Percentiles rank a stretch among this genome's conserved stretches.
phyloP scores from a whole-genome alignment of 169 alveolate species.

The Cryptosporidium baileyi region DNA sequence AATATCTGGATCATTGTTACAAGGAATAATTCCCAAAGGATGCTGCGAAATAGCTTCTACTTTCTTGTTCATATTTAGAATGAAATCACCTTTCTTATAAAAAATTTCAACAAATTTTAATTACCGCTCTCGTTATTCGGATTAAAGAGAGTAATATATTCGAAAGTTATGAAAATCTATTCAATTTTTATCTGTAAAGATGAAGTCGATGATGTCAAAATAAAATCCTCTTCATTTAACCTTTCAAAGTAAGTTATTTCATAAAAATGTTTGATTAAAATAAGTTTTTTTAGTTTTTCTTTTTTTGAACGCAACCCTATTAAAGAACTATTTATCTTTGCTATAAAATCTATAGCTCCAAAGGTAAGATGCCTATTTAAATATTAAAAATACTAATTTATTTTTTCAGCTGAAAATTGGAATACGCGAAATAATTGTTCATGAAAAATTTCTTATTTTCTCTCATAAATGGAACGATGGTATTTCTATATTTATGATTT shows the following conservation, averaged over 20 bases:
- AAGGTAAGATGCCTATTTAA: constrained; percentile 48
- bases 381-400: background rate
- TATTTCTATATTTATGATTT: constrained; percentile 7
- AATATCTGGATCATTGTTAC: constrained; percentile 54
- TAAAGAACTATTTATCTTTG: constrained; percentile 38
- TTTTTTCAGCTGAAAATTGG: constrained; percentile 9
- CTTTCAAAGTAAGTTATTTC: constrained; percentile 36
- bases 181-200: constrained; percentile 28
- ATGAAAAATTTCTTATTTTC: constrained; percentile 28
- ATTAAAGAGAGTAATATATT: too few relatives aligned
- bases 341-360: constrained; percentile 39
- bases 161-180: constrained; percentile 32
- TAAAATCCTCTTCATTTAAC: constrained; percentile 13
- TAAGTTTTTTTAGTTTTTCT: constrained; percentile 6
- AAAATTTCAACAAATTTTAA: background rate
- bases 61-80: constrained; percentile 26
- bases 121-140: background rate
- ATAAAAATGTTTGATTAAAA: background rate
- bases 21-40: constrained; percentile 31
- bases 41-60: constrained; percentile 5
- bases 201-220: background rate
- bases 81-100: background rate
- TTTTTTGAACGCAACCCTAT: constrained; percentile 42
- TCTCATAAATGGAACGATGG: constrained; percentile 61
- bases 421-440: constrained; percentile 19